Percentiles rank a stretch among this genome's conserved stretches.
phyloP scores from a whole-genome alignment of 768 basidiomycete genomes.

The Lentinus brumalis region DNA sequence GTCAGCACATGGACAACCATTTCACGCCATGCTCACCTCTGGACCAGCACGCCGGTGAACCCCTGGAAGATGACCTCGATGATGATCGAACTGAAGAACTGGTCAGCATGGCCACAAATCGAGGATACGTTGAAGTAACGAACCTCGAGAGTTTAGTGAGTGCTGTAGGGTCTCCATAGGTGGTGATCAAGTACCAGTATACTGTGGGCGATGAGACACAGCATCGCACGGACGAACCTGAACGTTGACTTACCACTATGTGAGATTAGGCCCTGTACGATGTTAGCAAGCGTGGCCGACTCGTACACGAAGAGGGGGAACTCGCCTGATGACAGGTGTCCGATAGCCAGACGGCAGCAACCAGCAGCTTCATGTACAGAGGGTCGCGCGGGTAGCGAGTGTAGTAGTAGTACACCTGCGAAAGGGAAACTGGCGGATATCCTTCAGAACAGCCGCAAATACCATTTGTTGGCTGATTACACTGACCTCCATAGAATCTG shows the following conservation, averaged over 20 bases:
- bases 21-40: conserved; percentile 45
- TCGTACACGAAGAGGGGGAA: neutral
- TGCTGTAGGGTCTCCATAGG: conserved; percentile 44
- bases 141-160: conserved; percentile 41
- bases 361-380: conserved; percentile 55
- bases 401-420: conserved; percentile 60
- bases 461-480: conserved; percentile 41
- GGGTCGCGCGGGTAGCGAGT: conserved; percentile 47
- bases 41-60: conserved; percentile 55
- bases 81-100: conserved; percentile 40
- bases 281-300: neutral
- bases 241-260: conserved; percentile 19
- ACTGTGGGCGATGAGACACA: conserved; percentile 34
- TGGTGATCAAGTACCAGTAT: conserved; percentile 54
- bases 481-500: conserved; percentile 38
- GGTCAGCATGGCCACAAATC: neutral
- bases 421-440: conserved; percentile 46
- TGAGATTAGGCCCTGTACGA: conserved; percentile 17
- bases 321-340: conserved; percentile 26
- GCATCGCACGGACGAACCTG: neutral
- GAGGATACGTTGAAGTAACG: neutral
- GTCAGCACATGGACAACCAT: conserved; percentile 38
- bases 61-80: conserved; percentile 60
- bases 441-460: neutral
- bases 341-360: conserved; percentile 14